A percentile compares a stretch with the other conserved stretches of the same genome.
Conservation (phyloP, 2,329 filamentous ascomycete genomes). For the Microsporum audouinii region DNA sequence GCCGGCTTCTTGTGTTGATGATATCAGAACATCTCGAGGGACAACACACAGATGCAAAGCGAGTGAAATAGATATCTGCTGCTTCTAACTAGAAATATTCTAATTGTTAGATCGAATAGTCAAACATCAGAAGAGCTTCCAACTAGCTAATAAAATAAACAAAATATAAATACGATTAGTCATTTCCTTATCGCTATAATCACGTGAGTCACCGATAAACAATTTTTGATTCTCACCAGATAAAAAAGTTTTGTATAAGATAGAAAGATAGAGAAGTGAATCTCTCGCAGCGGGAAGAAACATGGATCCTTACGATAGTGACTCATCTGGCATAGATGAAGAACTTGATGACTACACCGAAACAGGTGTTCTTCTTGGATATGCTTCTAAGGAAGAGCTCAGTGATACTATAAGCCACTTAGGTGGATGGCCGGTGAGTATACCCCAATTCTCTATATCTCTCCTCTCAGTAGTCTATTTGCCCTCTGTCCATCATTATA, state of each 20-base stretch:
- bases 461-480: background rate
- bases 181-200: background rate
- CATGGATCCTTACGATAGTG: conserved; percentile 65
- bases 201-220: conserved; percentile 5
- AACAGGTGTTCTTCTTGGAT: conserved; percentile 83
- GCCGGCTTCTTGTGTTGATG: too few relatives aligned
- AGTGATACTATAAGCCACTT: conserved; percentile 79
- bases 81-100: too few relatives aligned
- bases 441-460: background rate
- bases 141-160: background rate
- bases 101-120: too few relatives aligned
- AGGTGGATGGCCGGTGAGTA: conserved; percentile 70
- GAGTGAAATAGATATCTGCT: too few relatives aligned
- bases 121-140: too few relatives aligned
- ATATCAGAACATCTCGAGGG: too few relatives aligned
- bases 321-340: conserved; percentile 59
- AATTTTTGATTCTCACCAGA: conserved; percentile 2
- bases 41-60: too few relatives aligned
- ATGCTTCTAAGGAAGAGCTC: conserved; percentile 65
- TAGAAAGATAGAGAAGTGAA: background rate
- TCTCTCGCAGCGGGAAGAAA: background rate
- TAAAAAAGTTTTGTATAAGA: background rate
- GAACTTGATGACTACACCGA: conserved; percentile 38
- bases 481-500: background rate
- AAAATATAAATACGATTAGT: background rate